phyloP scores from a whole-genome alignment of 176 grass and related monocot species.

The Neostapfia colusana region DNA sequence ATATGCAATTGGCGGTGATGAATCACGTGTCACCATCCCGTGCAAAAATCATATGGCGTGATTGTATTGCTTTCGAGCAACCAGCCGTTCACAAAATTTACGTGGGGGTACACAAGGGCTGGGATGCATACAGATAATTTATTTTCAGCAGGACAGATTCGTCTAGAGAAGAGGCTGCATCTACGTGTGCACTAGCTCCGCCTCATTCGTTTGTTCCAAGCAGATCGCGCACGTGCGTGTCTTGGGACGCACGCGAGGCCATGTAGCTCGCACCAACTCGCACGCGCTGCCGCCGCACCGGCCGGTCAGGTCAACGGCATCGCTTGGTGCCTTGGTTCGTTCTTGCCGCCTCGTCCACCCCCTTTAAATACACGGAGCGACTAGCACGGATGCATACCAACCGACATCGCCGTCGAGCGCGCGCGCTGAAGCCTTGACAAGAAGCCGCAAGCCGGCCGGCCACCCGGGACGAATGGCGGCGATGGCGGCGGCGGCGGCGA shows the following conservation, averaged over 20 bases:
- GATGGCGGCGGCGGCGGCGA: background rate
- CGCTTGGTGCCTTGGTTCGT: background rate
- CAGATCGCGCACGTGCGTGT: background rate
- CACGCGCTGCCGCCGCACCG: conserved; percentile 6
- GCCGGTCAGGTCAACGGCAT: conserved; percentile 3
- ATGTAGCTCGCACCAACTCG: background rate
- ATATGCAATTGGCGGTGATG: too few relatives aligned
- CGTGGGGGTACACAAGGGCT: too few relatives aligned
- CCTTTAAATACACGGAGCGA: background rate
- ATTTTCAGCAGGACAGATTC: too few relatives aligned
- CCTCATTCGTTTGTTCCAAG: background rate
- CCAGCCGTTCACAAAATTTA: too few relatives aligned
- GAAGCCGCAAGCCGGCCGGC: too few relatives aligned
- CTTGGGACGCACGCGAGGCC: background rate
- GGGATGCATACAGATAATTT: too few relatives aligned
- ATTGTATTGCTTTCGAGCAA: too few relatives aligned
- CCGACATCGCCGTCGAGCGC: background rate
- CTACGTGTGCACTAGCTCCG: background rate
- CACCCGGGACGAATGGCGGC: background rate
- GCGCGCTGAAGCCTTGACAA: too few relatives aligned
- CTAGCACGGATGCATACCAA: background rate
- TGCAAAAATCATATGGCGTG: too few relatives aligned
- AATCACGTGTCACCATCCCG: too few relatives aligned
- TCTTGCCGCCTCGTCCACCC: background rate
- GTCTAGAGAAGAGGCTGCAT: background rate